Base-by-base conservation (phyloP, 345 rosid species). In the Salix arbutifolia region DNA sequence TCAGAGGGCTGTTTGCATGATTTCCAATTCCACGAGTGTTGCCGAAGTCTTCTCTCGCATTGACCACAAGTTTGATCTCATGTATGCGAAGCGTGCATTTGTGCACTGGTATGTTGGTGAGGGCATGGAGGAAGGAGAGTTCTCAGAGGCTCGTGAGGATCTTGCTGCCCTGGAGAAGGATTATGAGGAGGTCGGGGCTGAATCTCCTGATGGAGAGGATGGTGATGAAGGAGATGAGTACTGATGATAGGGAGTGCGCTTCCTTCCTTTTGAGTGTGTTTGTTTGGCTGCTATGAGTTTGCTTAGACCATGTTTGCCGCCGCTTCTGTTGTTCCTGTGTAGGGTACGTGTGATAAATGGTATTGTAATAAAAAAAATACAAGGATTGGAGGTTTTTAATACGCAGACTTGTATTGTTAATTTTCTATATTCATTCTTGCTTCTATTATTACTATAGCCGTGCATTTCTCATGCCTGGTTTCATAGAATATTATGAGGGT, bases 81-180 rank as follows among this genome's bases (percentile, higher is more conserved):
- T 77, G 80, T 77, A 77, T 50, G 70, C 75, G 1, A 77, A 77
- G 75, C 72, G 81, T 37, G 81, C 81, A 19, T 78, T 78, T 28
- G 81, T 78, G 14, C 81, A 78, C 48, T 78, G 81, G 81, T 78
- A 78, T 65, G 81, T 78, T n/a, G 81, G 81, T 52, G 81, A 78
- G 67, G 81, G 81, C 5, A 78, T 78, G 81, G 81, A 78, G 75
- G 81, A 78, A 56, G 81, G 81, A 21, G 81, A 78, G 72, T 78
- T 78, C 68, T 78, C 81, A 0, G 81, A 78, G 76, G 81, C 81
- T 14, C 71, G 81, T 11, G 81, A 78, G 72, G 80, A 77, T 77
- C 80, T 76, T 61, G 79, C 79, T 76, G 79, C 79, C 21, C 58
- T 76, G 35, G 79, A 76, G 79, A 76, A 76, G 79, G 79, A 77